phyloP scores from a whole-genome alignment of 768 basidiomycete species.

The Tylopilus felleus region DNA sequence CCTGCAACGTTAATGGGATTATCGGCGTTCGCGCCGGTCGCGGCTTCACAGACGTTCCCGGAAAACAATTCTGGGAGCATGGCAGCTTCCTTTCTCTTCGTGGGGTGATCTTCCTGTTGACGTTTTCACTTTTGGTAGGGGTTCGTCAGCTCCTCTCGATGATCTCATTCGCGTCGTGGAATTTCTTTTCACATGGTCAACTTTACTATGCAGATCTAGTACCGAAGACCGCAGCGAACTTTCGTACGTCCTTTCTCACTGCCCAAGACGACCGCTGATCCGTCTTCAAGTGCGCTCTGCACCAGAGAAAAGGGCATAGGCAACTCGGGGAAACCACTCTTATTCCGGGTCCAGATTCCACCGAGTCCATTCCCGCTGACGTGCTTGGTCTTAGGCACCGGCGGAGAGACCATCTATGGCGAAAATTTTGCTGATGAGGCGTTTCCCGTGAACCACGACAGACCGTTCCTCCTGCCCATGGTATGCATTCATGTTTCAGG shows the following conservation, averaged over 20 bases:
- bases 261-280: background rate
- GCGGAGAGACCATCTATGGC: conserved; percentile 91
- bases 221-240: conserved; percentile 93
- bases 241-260: conserved; percentile 50
- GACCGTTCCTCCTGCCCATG: conserved; percentile 94
- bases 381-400: conserved; percentile 49
- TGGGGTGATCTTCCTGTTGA: no score
- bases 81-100: no score
- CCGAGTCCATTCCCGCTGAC: background rate
- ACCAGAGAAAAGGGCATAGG: conserved; percentile 79
- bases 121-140: no score
- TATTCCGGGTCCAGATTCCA: conserved; percentile 75
- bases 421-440: conserved; percentile 95
- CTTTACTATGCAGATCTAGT: conserved; percentile 86
- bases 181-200: no score
- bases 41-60: no score
- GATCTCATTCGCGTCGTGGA: no score
- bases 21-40: no score
- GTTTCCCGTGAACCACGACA: conserved; percentile 79
- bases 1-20: no score
- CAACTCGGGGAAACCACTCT: conserved; percentile 52
- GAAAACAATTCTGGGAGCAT: no score
- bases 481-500: conserved; percentile 33
- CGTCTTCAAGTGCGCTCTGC: conserved; percentile 64
- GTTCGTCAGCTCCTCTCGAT: no score